These are phyloP conservation scores for Kwoniella sp. DNA, from an alignment of 768 basidiomycete genomes.

Conservation along the genomic window DNA sequence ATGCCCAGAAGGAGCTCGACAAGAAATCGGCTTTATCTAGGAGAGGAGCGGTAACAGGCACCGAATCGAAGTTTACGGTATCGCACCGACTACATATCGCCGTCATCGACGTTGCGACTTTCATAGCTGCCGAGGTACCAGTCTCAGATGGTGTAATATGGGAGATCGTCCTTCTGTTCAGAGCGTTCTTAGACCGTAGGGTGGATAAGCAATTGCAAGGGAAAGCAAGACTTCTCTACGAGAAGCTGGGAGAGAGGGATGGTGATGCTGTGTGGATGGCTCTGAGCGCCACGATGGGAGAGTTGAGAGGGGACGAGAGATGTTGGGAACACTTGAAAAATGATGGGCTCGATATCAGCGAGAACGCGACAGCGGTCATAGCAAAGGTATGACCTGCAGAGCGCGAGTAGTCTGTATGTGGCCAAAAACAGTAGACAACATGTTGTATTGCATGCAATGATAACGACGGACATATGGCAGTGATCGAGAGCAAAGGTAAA, in stretches of 20 bases:
- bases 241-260: constrained; percentile 65
- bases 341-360: constrained; percentile 31
- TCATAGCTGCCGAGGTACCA: constrained; percentile 66
- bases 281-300: constrained; percentile 56
- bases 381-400: not conserved
- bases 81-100: constrained; percentile 80
- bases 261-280: constrained; percentile 83
- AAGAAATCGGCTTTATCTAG: constrained; percentile 67
- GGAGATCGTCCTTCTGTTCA: constrained; percentile 75
- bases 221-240: constrained; percentile 68
- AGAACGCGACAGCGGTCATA: constrained; percentile 29
- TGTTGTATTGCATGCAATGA: constrained; percentile 8
- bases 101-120: constrained; percentile 71
- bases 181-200: constrained; percentile 71
- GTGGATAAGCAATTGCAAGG: constrained; percentile 75
- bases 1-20: constrained; percentile 67
- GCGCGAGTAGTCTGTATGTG: no score
- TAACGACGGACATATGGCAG: not conserved
- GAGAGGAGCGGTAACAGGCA: constrained; percentile 58
- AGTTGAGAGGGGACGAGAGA: constrained; percentile 21
- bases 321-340: constrained; percentile 39
- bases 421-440: not conserved
- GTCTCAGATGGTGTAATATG: constrained; percentile 72
- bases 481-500: no score
- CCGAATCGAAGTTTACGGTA: constrained; percentile 73